These are phyloP conservation scores for Symbiodinium natans DNA, from an alignment of 73 alveolate species.

Conservation along the genomic window DNA sequence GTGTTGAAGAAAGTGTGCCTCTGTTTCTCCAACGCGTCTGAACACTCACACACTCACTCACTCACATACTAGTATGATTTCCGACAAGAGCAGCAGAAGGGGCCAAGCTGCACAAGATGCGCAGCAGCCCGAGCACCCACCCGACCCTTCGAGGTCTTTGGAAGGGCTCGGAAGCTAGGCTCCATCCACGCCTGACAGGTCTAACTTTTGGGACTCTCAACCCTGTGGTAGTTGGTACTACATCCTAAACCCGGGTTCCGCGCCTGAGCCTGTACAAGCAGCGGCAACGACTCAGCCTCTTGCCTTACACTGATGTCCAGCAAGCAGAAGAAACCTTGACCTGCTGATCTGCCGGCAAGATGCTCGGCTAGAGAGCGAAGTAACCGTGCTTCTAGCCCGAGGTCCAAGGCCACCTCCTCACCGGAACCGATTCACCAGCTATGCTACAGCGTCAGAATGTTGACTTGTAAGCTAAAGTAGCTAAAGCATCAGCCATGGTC, in stretches of 20 bases:
- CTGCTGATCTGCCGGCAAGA: neutral
- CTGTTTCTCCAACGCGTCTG: neutral
- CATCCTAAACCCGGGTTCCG: neutral
- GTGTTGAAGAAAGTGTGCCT: conserved; percentile 70
- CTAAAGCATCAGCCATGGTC: neutral
- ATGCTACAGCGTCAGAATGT: too few species aligned
- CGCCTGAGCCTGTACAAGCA: neutral
- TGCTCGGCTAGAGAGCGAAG: neutral
- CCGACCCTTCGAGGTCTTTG: conserved; percentile 12
- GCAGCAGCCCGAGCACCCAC: conserved; percentile 31
- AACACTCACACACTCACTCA: too few species aligned
- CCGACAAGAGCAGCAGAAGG: neutral
- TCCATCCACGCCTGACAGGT: conserved; percentile 52
- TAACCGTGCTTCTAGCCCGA: neutral
- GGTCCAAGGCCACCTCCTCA: neutral
- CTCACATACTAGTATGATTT: too few species aligned
- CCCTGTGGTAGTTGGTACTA: too few species aligned
- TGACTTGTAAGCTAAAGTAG: too few species aligned
- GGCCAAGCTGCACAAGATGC: conserved; percentile 12
- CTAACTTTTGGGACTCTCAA: neutral
- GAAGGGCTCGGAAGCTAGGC: conserved; percentile 56
- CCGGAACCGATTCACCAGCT: neutral
- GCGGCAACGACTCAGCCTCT: neutral
- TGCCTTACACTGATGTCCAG: neutral
- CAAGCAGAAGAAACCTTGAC: too few species aligned